Percentiles rank a stretch among this genome's conserved stretches.
These are phyloP conservation scores for Sordariomycetes sp. DNA, from an alignment of 2,329 filamentous ascomycete genomes.

Conservation along the genomic window DNA sequence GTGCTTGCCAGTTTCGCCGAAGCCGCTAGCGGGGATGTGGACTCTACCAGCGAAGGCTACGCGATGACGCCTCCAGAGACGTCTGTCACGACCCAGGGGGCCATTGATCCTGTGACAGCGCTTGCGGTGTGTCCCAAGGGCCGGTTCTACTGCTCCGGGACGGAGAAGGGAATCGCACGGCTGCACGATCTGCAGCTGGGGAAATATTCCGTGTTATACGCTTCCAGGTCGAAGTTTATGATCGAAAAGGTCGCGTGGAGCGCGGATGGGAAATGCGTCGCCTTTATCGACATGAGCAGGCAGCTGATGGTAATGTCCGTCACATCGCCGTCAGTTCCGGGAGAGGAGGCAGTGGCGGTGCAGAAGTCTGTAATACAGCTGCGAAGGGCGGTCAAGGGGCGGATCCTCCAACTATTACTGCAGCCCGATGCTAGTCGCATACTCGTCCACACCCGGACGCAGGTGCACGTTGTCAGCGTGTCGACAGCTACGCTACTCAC, in stretches of 20 bases:
- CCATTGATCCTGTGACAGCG: conserved; percentile 12
- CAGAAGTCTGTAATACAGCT: no score
- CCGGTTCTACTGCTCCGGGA: conserved; percentile 14
- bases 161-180: conserved; percentile 11
- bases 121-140: conserved; percentile 9
- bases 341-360: no score
- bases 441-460: neutral
- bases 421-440: neutral
- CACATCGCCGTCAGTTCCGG: conserved; percentile 1
- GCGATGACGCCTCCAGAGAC: neutral
- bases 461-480: neutral
- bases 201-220: conserved; percentile 7
- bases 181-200: conserved; percentile 9
- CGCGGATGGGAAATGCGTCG: conserved; percentile 10
- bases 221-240: conserved; percentile 8
- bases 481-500: neutral
- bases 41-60: conserved; percentile 6
- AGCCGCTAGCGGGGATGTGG: neutral
- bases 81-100: neutral
- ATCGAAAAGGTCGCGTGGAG: conserved; percentile 16
- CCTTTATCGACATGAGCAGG: conserved; percentile 7
- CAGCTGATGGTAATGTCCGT: conserved; percentile 10
- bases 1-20: conserved; percentile 10
- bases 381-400: conserved; percentile 4
- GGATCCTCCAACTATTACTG: conserved; percentile 11